A percentile compares a stretch with the other conserved stretches of the same genome.
These are phyloP conservation scores for Zymoseptoria passerinii DNA, from an alignment of 2,329 filamentous ascomycete genomes.

Conservation along the genomic window DNA sequence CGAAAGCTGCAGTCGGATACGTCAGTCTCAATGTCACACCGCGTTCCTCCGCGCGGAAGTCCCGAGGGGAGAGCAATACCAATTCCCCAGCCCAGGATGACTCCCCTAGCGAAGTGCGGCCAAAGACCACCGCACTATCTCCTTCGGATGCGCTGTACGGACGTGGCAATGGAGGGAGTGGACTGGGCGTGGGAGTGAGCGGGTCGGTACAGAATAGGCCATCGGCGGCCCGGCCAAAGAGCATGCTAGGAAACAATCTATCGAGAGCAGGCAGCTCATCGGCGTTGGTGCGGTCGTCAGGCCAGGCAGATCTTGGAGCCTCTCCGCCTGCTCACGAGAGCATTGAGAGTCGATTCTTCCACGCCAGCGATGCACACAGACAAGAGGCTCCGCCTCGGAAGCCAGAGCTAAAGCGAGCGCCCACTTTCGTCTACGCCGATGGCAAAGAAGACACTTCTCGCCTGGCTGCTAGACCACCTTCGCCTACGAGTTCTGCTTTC, in stretches of 20 bases:
- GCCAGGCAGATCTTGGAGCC: conserved; percentile 24
- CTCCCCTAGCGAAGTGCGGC: conserved; percentile 8
- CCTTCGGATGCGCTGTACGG: conserved; percentile 9
- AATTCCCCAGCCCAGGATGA: conserved; percentile 42
- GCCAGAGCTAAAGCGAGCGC: conserved; percentile 36
- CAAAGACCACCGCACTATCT: conserved; percentile 3
- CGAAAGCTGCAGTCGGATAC: conserved; percentile 47
- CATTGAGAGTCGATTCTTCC: conserved; percentile 70
- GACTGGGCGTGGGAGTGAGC: conserved; percentile 11
- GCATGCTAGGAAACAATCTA: conserved; percentile 27
- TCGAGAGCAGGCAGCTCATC: conserved; percentile 23
- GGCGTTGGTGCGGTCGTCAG: conserved; percentile 30
- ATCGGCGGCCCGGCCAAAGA: conserved; percentile 29
- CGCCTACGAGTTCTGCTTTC: conserved; percentile 31
- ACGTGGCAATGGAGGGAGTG: conserved; percentile 11
- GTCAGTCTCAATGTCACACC: conserved; percentile 67
- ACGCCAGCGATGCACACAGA: conserved; percentile 63
- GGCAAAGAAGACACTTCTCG: conserved; percentile 36
- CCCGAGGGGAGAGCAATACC: conserved; percentile 59
- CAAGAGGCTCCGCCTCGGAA: conserved; percentile 26
- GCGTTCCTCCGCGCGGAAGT: conserved; percentile 65
- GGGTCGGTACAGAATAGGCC: conserved; percentile 4
- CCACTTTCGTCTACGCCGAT: conserved; percentile 46
- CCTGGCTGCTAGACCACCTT: conserved; percentile 30
- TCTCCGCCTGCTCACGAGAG: conserved; percentile 16